phyloP scores from a whole-genome alignment of 1,139 yeast genomes.

The Casaregolazyma suthepensis region DNA sequence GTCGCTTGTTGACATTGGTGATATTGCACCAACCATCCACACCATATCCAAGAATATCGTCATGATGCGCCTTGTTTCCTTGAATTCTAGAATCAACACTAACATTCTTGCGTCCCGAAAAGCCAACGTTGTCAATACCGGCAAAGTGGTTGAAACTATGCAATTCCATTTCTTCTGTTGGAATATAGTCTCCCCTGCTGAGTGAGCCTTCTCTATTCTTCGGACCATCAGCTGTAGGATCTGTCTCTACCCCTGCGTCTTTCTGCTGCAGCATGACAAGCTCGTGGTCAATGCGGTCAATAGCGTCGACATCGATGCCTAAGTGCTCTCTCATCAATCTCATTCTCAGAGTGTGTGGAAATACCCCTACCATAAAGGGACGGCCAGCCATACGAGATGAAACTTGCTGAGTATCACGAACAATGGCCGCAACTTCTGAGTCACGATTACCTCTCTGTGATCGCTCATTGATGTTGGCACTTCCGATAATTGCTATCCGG shows the following conservation, averaged over 20 bases:
- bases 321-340: slow-evolving; percentile 94
- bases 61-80: slow-evolving; percentile 53
- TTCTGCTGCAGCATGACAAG: neutral
- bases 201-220: neutral
- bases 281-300: slow-evolving; percentile 72
- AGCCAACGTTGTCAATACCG: slow-evolving; percentile 80
- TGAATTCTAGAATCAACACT: slow-evolving; percentile 79
- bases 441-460: slow-evolving; percentile 92
- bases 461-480: slow-evolving; percentile 94
- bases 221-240: neutral
- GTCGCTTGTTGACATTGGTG: slow-evolving; percentile 15
- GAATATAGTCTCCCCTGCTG: slow-evolving; percentile 9
- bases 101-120: slow-evolving; percentile 73
- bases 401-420: slow-evolving; percentile 75
- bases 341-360: slow-evolving; percentile 84
- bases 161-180: slow-evolving; percentile 25
- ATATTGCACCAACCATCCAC: slow-evolving; percentile 38
- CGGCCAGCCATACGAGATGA: slow-evolving; percentile 75
- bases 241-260: neutral
- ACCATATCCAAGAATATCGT: slow-evolving; percentile 76
- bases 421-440: slow-evolving; percentile 85
- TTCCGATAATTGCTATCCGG: slow-evolving; percentile 85
- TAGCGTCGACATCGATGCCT: slow-evolving; percentile 84
- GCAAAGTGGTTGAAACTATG: slow-evolving; percentile 82
- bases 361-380: slow-evolving; percentile 74